Base-by-base conservation (phyloP, 2,329 filamentous ascomycete genomes). In the Arthroderma sp. region DNA sequence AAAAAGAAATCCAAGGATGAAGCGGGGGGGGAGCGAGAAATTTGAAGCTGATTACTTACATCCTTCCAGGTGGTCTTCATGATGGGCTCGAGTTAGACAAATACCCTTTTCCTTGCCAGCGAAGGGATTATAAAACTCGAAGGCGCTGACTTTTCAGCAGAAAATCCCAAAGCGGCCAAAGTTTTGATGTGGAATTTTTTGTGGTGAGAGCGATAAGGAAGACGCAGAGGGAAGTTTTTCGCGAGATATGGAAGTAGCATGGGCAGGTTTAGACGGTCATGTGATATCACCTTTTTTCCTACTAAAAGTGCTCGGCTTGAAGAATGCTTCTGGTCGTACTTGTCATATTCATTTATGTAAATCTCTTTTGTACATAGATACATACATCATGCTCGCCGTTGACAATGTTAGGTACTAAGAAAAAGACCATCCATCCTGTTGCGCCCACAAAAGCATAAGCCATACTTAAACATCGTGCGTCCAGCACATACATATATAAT, bases 61-160 rank as follows among this genome's bases (percentile, higher is more conserved):
- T 77, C 73, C 59, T 77, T 75, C 72, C 73, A 76, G 36, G 73
- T 74, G 40, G 71, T 75, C 70, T 75, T 76, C 72, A 76, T 75
- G 59, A 59, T 63, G 59, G 57, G 31, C 30, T 42, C 40, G 30
- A 42, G 31, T 27, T 4, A 42, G 15, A 22, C 15, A 22, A 22
- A 22, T 22, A 22, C 15, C 36, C 31, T 30, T 42, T 27, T 29
- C 31, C 36, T 33, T 4, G 15, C 22, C 8, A 29, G 28, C 5
- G 15, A 11, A 30, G 30, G 7, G 22, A 22, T 22, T 8, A 28
- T 32, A 32, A 28, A 42, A 32, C 40, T 42, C 40, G 10, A 8
- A 34, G 32, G 32, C 8, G 8, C 8, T 33, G 30, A 27, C 27
- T 27, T 27, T 11, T 33, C n/a, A 42, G 33, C 40, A 42, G 36